Base-by-base conservation (phyloP, 2,329 filamentous ascomycete species). In the Penicillium sp. region DNA sequence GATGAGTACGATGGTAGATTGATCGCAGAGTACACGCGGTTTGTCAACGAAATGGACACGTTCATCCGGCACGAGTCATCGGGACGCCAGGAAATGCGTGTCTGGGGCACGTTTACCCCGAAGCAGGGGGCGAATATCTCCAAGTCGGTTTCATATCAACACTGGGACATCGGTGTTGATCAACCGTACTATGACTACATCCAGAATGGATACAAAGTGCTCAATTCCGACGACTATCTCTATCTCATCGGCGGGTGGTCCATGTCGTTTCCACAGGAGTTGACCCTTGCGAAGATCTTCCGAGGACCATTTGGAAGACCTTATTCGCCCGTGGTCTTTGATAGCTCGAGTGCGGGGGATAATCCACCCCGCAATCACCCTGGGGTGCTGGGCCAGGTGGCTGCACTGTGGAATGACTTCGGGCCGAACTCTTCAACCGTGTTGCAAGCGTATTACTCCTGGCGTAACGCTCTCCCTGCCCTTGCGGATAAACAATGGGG, bases 401-500 rank as follows among this genome's bases (percentile, higher is more conserved):
- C n/a, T n/a, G n/a, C n/a, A n/a, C n/a, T n/a, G n/a, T n/a, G n/a
- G n/a, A n/a, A n/a, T n/a, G n/a, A n/a, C n/a, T n/a, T n/a, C n/a
- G n/a, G n/a, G n/a, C n/a, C n/a, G n/a, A n/a, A n/a, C n/a, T n/a
- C 3, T 5, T 9, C 5, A 22, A 22, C 5, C 9, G 70, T 68
- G 32, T 63, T 66, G 7, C 70, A 74, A 49, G 66, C 69, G 0
- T 75, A 74, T 45, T 72, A 72, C 41, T 61, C 68, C 2, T 69
- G 68, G 64, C 59, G 67, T 2, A 57, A 53, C 20, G 37, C 42
- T 0, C 61, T 74, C 8, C 70, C 72, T 1, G 70, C 71, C 0
- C 52, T 76, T 2, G 71, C 62, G 1, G 72, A 74, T 49, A 75
- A 74, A 57, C 72, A 75, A 51, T 75, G 72, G 72, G 71, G 71